Evolutionary conservation across 257 asterid genomes (phyloP), one percentile per base, ranked within the genome.

Genomic region (Echites panduratus): DNA sequence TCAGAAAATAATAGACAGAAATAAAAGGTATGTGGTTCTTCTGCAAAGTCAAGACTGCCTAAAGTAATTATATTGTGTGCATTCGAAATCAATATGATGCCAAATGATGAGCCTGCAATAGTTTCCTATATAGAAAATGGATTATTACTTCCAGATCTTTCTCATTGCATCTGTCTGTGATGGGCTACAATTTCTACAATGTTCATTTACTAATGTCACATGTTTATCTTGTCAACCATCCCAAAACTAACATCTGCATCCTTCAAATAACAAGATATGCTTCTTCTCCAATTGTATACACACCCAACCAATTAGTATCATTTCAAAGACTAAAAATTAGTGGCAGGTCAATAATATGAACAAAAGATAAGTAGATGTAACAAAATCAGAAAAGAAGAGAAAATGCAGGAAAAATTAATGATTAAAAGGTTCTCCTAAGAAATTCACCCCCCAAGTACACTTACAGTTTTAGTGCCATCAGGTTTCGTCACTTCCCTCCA

Each of bases 401-500:
- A 17, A 66, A 43, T 40, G 49, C 50, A 16, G 10, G 26, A 58
- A 35, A 17, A 58, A 35, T 20, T 65, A 29, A 29, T 29, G 66
- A 61, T 61, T n/a, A 4, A 57, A 9, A 72, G 56, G 17, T 14
- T 49, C n/a, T 16, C 66, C 19, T 38, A 45, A 57, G 70, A 77
- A 35, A 73, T 54, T 66, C 70, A 75, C 40, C 57, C 24, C 73
- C 19, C 13, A 65, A 32, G 66, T 81, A 76, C 75, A 88, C 99
- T 89, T 85, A 95, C 99, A 72, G 91, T 74, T 73, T 78, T 70
- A 52, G 84, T 82, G 83, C 98, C 99, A 81, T 92, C 93, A 9
- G 92, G 85, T 11, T 84, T 86, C 76, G 75, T 92, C 76, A 89
- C 89, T 85, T 78, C 82, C 86, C 99, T 90, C 97, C 98, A 95